Evolutionary conservation across 805 yeast species (phyloP), one percentile per base, ranked within the genome.

Genomic region (Tetrapisispora nanseiensis): DNA sequence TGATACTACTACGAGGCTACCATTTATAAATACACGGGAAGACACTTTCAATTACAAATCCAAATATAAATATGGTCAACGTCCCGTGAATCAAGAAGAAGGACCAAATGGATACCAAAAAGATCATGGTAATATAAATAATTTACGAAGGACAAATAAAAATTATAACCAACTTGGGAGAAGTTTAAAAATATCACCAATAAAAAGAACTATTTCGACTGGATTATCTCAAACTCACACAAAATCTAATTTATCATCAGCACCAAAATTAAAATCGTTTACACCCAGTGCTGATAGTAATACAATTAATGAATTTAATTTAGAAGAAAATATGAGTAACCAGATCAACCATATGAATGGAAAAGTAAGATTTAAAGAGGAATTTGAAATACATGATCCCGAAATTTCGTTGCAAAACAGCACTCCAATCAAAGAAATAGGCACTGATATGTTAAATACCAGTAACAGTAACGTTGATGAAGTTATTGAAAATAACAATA

Each of bases 181-280:
- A 38, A 30, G 35, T 18, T 20, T 39, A n/a, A 39, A 33, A 26
- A 39, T 39, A 20, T 39, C 42, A 9, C 42, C 42, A 6, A 15
- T 39, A 2, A 30, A 31, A 23, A 30, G 23, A 16, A 23, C 41
- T 3, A 23, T 38, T 7, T 22, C 35, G 3, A 21, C 21, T 16
- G 30, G 24, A 23, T 5, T 31, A 20, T 18, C 23, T 16, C 19
- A 29, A 11, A 5, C 15, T 12, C 5, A 8, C 15, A 10, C 16
- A 9, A 23, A 31, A 6, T 6, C 6, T 15, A 21, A 20, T 4
- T 16, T 29, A 15, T 8, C 7, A 15, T 9, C 13, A 21, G 21
- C 15, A 9, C 40, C 33, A 7, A 20, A 20, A 19, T 22, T 27
- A 20, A 20, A 28, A 18, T 15, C 21, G 15, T 26, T 27, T 20